Conservation (phyloP, 352 stramenopile species). For the Pythium plurisporium region DNA sequence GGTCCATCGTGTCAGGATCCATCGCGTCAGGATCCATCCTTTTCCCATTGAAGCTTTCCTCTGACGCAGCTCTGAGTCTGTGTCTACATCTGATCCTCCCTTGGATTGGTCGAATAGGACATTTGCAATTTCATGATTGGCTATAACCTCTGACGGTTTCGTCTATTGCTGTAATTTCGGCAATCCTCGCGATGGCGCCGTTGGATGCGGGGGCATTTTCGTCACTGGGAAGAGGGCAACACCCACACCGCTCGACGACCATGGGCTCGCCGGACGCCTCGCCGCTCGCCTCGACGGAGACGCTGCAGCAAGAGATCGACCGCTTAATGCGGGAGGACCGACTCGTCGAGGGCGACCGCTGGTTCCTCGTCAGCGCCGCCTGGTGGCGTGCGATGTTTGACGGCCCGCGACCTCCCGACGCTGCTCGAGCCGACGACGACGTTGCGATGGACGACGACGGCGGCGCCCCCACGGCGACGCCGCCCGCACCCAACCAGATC, state of each 20-base stretch:
- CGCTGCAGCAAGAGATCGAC: conserved; percentile 18
- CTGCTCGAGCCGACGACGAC: not conserved
- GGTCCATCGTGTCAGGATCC: no score
- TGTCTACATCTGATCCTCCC: not conserved
- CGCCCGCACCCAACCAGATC: conserved; percentile 9
- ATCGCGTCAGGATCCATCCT: no score
- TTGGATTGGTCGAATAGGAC: not conserved
- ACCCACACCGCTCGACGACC: not conserved
- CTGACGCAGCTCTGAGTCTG: conserved; percentile 7
- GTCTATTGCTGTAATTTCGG: not conserved
- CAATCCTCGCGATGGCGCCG: not conserved
- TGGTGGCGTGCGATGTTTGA: conserved; percentile 62
- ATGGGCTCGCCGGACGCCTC: not conserved
- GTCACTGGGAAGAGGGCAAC: not conserved
- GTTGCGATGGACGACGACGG: not conserved
- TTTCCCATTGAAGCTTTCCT: no score
- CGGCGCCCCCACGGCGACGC: no score
- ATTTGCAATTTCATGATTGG: not conserved
- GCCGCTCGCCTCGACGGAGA: not conserved
- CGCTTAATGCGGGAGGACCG: conserved; percentile 26
- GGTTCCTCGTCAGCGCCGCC: conserved; percentile 47
- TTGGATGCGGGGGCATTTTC: not conserved
- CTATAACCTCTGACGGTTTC: not conserved
- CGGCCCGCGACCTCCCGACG: no score
- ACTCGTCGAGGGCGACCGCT: conserved; percentile 45